Evolutionary conservation across 331 rosid genomes (phyloP), one percentile per base, ranked within the genome.

Genomic region (Erythrophleum ivorense): DNA sequence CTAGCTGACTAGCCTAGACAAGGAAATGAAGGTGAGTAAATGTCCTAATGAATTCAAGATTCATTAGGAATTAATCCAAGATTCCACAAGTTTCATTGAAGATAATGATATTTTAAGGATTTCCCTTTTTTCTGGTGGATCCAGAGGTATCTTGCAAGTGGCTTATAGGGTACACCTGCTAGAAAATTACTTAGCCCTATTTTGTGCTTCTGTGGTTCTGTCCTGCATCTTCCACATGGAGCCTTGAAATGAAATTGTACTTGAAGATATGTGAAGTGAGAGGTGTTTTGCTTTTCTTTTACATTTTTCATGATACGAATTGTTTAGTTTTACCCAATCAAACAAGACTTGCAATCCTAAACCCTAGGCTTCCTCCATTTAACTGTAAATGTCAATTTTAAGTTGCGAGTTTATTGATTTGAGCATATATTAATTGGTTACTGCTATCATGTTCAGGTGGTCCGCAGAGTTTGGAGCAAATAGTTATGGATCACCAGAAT

Each of bases 381-480:
- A 52, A 71, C 62, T 80, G 33, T 36, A 8, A 50, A 31, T 59
- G 41, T 45, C 38, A 79, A 31, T 45, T 45, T 60, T 34, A 7
- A 54, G 33, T 34, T 46, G 46, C 73, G 69, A 59, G 36, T 9
- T 24, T 49, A 19, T 60, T 80, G 59, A 55, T 29, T 15, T 13
- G 46, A 58, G 2, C 34, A 46, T 65, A 3, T 72, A 10, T 29
- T 8, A 66, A 57, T 70, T 45, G 40, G 49, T 62, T 63, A n/a
- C 58, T 70, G 48, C 59, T 19, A 34, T 67, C 65, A 5, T 70
- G 76, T 74, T 78, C 91, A 96, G 99, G 89, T 96, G 98, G 98
- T 96, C 99, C 67, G 90, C 90, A 7, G 97, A 90, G 78, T 92
- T 85, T 90, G 99, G 97, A 85, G 87, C 86, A 72, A 80, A 76